Evolutionary conservation across 805 yeast species (phyloP).

Genomic region (Suhomyces pyralidae): DNA sequence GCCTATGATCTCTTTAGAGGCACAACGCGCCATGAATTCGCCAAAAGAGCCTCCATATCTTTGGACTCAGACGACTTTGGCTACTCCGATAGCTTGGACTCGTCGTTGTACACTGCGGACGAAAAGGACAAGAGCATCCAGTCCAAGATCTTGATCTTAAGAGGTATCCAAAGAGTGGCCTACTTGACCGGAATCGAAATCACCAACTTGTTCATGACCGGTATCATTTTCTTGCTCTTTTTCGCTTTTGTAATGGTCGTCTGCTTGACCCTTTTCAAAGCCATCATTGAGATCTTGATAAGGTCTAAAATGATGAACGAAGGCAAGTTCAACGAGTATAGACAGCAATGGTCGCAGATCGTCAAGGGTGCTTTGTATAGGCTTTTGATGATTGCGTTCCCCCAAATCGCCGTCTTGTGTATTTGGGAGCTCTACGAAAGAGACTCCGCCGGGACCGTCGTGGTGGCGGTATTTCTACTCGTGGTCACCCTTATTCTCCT

Average conservation of each 20-base stretch:
- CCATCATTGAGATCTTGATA: conserved; percentile 58
- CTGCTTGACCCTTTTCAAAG: conserved; percentile 62
- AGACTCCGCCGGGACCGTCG: conserved; percentile 81
- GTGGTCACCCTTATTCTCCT: conserved; percentile 57
- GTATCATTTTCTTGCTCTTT: conserved; percentile 78
- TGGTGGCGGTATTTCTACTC: conserved; percentile 73
- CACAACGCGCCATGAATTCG: conserved; percentile 7
- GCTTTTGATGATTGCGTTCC: conserved; percentile 77
- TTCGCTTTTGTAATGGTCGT: conserved; percentile 62
- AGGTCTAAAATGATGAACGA: conserved; percentile 57
- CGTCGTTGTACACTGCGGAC: conserved; percentile 60
- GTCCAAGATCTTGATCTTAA: conserved; percentile 70
- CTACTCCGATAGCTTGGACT: conserved; percentile 38
- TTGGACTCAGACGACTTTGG: conserved; percentile 49
- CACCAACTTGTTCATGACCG: conserved; percentile 81
- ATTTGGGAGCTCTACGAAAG: conserved; percentile 85
- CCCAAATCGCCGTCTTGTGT: conserved; percentile 77
- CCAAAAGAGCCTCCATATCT: conserved; percentile 30
- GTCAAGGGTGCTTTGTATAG: conserved; percentile 88
- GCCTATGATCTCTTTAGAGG: neutral
- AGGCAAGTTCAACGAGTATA: conserved; percentile 68
- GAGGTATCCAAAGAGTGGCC: conserved; percentile 92
- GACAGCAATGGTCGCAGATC: conserved; percentile 79
- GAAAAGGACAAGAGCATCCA: conserved; percentile 61
- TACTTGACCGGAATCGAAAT: conserved; percentile 82